phyloP scores from a whole-genome alignment of 2,329 filamentous ascomycete species.

The Nothomitra cinnamomea region DNA sequence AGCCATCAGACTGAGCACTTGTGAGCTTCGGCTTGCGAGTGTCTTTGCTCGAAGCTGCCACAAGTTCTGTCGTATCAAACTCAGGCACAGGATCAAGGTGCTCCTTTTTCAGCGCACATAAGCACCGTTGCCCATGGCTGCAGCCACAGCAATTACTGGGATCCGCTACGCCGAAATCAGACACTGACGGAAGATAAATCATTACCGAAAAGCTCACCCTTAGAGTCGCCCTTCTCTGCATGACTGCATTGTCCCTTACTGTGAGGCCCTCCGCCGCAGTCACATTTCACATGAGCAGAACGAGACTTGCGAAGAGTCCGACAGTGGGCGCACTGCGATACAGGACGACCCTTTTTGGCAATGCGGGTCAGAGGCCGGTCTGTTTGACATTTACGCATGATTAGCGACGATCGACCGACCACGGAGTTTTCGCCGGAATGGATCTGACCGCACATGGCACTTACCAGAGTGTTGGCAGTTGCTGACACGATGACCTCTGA shows the following conservation, averaged over 20 bases:
- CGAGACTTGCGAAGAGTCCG: constrained; percentile 92
- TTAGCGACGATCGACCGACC: background rate
- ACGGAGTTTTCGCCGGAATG: constrained; percentile 1
- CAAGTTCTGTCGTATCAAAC: constrained; percentile 3
- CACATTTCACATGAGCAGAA: constrained; percentile 86
- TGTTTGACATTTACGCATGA: constrained; percentile 21
- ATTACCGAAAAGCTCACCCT: constrained; percentile 5
- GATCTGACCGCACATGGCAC: constrained; percentile 16
- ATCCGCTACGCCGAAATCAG: constrained; percentile 5
- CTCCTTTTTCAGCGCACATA: constrained; percentile 44
- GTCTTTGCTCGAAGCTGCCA: background rate
- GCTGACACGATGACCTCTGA: constrained; percentile 95
- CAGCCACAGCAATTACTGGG: constrained; percentile 28
- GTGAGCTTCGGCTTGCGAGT: constrained; percentile 36
- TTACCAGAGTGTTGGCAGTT: constrained; percentile 92
- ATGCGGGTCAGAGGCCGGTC: constrained; percentile 87
- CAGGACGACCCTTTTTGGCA: constrained; percentile 92
- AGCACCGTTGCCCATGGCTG: constrained; percentile 40
- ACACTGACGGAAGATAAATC: constrained; percentile 4
- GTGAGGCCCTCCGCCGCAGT: constrained; percentile 86
- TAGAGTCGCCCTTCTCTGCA: constrained; percentile 5
- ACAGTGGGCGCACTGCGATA: constrained; percentile 96
- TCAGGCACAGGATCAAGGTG: constrained; percentile 26
- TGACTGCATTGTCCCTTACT: constrained; percentile 12
- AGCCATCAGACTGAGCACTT: constrained; percentile 40